Evolutionary conservation across 257 asterid genomes (phyloP).

Genomic region (Plantago elongata): DNA sequence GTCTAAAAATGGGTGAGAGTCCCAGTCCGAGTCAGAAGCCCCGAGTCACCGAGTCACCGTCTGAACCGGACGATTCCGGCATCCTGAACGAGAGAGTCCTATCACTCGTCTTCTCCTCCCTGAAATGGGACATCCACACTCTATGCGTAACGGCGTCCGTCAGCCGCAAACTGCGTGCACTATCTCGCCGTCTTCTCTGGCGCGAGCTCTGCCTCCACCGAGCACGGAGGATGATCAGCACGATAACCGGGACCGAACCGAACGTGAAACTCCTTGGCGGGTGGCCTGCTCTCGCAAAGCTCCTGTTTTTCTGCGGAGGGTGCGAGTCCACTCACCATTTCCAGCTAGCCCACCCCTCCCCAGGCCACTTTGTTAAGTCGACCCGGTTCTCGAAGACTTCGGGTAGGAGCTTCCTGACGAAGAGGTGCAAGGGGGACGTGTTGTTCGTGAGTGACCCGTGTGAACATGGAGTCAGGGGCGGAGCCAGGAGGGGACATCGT

Average conservation of each 20-base stretch:
- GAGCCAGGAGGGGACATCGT: conserved; percentile 3
- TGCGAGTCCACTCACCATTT: conserved; percentile 54
- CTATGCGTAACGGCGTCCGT: conserved; percentile 49
- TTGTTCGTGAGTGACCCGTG: conserved; percentile 83
- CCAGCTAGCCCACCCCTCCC: conserved; percentile 17
- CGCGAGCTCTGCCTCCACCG: conserved; percentile 56
- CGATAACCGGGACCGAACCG: conserved; percentile 36
- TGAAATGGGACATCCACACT: conserved; percentile 66
- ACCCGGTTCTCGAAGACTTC: conserved; percentile 86
- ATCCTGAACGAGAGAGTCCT: conserved; percentile 58
- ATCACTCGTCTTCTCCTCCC: conserved; percentile 36
- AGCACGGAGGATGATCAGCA: conserved; percentile 51
- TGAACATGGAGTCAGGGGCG: conserved; percentile 39
- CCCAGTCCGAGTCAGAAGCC: conserved; percentile 24
- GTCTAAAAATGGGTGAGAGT: conserved; percentile 23
- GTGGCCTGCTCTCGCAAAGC: conserved; percentile 75
- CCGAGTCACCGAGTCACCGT: conserved; percentile 2
- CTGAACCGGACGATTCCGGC: conserved; percentile 28
- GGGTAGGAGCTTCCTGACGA: conserved; percentile 62
- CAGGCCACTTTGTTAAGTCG: conserved; percentile 56
- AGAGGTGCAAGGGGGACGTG: conserved; percentile 54
- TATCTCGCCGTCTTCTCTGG: conserved; percentile 70
- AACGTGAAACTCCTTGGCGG: conserved; percentile 44
- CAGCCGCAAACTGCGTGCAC: conserved; percentile 50
- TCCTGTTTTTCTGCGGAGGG: conserved; percentile 75